Evolutionary conservation across 495 filamentous ascomycete species (phyloP).

Genomic region (Ascodesmis nigricans): DNA sequence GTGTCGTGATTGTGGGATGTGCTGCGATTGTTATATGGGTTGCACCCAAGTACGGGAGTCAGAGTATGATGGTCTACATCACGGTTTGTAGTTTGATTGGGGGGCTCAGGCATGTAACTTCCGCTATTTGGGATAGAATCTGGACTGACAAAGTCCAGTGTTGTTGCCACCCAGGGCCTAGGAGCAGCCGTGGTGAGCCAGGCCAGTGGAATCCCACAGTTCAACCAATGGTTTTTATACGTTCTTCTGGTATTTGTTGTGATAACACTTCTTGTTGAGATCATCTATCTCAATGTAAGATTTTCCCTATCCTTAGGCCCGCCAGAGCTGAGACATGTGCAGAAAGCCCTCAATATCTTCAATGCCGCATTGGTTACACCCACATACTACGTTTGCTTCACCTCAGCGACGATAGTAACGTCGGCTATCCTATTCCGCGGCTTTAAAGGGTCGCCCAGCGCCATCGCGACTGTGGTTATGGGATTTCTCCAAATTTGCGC

Average conservation of each 20-base stretch:
- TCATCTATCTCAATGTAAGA: conserved; percentile 85
- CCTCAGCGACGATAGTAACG: conserved; percentile 78
- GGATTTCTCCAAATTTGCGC: conserved; percentile 89
- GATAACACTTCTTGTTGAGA: conserved; percentile 69
- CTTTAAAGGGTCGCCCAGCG: conserved; percentile 63
- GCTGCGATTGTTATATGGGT: conserved; percentile 56
- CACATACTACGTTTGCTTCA: conserved; percentile 97
- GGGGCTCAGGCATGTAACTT: conserved; percentile 35
- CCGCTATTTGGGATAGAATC: neutral
- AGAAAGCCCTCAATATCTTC: conserved; percentile 98
- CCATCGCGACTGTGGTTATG: conserved; percentile 74
- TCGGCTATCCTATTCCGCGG: conserved; percentile 83
- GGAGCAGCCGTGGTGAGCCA: conserved; percentile 82
- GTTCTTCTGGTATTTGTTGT: conserved; percentile 81
- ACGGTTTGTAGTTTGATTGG: conserved; percentile 88
- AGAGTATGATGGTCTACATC: conserved; percentile 93
- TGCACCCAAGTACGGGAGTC: conserved; percentile 79
- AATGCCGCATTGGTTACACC: conserved; percentile 94
- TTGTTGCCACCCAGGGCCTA: conserved; percentile 83
- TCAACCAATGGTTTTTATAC: conserved; percentile 94
- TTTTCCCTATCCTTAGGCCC: neutral
- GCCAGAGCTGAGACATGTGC: conserved; percentile 6
- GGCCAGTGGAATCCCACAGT: conserved; percentile 54
- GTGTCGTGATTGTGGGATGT: conserved; percentile 56
- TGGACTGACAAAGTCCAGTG: conserved; percentile 25